Conservation (phyloP, 2,329 filamentous ascomycete genomes). For the Cercospora sp. region DNA sequence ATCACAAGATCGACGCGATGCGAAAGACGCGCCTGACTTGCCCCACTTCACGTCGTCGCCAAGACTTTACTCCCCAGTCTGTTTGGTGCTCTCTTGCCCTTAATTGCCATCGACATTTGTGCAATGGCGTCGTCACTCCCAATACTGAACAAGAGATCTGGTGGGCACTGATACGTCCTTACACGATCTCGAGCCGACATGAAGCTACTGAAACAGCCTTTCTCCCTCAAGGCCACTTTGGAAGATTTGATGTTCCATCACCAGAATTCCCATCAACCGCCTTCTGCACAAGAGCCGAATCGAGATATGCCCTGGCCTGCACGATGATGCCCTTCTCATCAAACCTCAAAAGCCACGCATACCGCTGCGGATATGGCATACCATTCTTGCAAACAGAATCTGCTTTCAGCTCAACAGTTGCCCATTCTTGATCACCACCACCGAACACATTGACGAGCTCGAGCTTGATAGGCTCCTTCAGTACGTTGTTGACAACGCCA, state of each 20-base stretch:
- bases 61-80: not conserved
- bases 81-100: not conserved
- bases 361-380: conserved; percentile 33
- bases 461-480: conserved; percentile 29
- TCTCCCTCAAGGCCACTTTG: conserved; percentile 12
- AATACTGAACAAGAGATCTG: too few relatives aligned
- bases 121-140: too few relatives aligned
- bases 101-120: too few relatives aligned
- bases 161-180: too few relatives aligned
- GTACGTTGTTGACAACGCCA: conserved; percentile 27
- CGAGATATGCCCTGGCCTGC: conserved; percentile 31
- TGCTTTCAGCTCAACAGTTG: conserved; percentile 33
- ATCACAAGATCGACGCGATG: conserved; percentile 15
- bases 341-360: conserved; percentile 34
- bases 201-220: too few relatives aligned
- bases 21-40: conserved; percentile 3
- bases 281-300: conserved; percentile 33
- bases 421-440: conserved; percentile 33
- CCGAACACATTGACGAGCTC: conserved; percentile 33
- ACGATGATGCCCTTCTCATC: conserved; percentile 32
- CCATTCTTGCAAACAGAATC: conserved; percentile 35
- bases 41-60: conserved; percentile 1
- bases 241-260: not conserved
- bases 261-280: conserved; percentile 28
- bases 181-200: too few relatives aligned